Evolutionary conservation across 306 rosid genomes (phyloP).

Genomic region (Hippophae gyantsensis): DNA sequence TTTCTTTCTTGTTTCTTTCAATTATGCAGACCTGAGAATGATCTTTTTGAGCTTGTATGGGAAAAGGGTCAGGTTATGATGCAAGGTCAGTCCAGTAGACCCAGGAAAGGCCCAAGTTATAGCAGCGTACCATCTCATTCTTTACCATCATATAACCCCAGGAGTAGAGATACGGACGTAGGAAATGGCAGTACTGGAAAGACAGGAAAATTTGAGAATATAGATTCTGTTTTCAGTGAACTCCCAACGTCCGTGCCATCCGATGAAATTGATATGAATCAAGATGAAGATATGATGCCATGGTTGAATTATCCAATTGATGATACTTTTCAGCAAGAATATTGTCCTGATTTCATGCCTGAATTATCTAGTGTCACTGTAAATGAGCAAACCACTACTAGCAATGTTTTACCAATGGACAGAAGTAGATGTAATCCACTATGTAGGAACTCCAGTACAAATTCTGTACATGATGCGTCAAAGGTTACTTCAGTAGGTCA

Average conservation of each 20-base stretch:
- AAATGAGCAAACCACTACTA: conserved; percentile 30
- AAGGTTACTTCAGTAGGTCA: conserved; percentile 40
- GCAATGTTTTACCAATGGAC: conserved; percentile 34
- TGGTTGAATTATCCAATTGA: conserved; percentile 80
- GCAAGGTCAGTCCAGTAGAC: conserved; percentile 70
- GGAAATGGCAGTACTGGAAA: conserved; percentile 33
- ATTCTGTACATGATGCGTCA: conserved; percentile 27
- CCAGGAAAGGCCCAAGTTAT: conserved; percentile 45
- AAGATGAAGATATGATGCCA: conserved; percentile 62
- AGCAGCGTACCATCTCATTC: conserved; percentile 49
- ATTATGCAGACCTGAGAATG: conserved; percentile 61
- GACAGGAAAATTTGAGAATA: conserved; percentile 49
- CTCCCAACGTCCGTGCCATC: conserved; percentile 58
- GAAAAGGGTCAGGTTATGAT: conserved; percentile 74
- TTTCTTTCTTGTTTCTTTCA: conserved; percentile 8
- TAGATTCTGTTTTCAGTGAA: conserved; percentile 46
- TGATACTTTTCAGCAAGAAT: conserved; percentile 52
- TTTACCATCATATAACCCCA: conserved; percentile 48
- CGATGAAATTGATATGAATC: conserved; percentile 45
- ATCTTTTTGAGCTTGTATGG: conserved; percentile 81
- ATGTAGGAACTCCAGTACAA: conserved; percentile 36
- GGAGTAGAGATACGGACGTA: conserved; percentile 47
- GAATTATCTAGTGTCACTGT: conserved; percentile 53
- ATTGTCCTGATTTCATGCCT: conserved; percentile 58
- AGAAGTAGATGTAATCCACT: conserved; percentile 39